A percentile compares a stretch with the other conserved stretches of the same genome.
These are phyloP conservation scores for Magnolia officinalis DNA, from an alignment of 164 flowering plant species.

Conservation along the genomic window DNA sequence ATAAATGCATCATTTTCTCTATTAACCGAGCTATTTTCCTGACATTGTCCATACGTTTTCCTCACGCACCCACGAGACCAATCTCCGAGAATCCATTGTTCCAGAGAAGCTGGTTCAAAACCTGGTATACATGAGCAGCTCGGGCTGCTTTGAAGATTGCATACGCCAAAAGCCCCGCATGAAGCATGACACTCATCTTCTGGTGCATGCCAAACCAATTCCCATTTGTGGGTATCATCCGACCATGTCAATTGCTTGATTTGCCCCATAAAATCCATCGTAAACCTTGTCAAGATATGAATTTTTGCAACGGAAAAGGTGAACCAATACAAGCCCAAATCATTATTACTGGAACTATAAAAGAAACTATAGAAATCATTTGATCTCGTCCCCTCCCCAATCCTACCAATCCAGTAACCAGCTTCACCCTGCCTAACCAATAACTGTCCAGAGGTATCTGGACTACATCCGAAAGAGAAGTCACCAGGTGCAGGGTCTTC, in stretches of 20 bases:
- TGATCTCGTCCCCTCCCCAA: conserved; percentile 19
- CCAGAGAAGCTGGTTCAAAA: conserved; percentile 15
- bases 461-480: not conserved
- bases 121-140: conserved; percentile 23
- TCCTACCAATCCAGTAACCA: conserved; percentile 12
- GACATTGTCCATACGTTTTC: conserved; percentile 11
- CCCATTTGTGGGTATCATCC: conserved; percentile 13
- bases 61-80: conserved; percentile 18
- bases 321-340: conserved; percentile 13
- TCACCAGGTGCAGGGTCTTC: conserved; percentile 22
- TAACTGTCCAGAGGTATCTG: conserved; percentile 1
- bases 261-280: conserved; percentile 5
- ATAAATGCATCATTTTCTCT: not conserved
- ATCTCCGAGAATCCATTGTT: conserved; percentile 8
- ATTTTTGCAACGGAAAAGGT: conserved; percentile 1
- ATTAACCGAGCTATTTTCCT: not conserved
- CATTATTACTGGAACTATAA: conserved; percentile 12
- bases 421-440: not conserved
- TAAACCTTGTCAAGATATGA: not conserved
- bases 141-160: not conserved
- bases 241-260: conserved; percentile 13
- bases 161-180: conserved; percentile 21
- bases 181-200: conserved; percentile 6
- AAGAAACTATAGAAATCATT: conserved; percentile 3
- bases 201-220: conserved; percentile 10